Base-by-base conservation (phyloP, 2,329 filamentous ascomycete genomes). In the Arthroderma sp. region DNA sequence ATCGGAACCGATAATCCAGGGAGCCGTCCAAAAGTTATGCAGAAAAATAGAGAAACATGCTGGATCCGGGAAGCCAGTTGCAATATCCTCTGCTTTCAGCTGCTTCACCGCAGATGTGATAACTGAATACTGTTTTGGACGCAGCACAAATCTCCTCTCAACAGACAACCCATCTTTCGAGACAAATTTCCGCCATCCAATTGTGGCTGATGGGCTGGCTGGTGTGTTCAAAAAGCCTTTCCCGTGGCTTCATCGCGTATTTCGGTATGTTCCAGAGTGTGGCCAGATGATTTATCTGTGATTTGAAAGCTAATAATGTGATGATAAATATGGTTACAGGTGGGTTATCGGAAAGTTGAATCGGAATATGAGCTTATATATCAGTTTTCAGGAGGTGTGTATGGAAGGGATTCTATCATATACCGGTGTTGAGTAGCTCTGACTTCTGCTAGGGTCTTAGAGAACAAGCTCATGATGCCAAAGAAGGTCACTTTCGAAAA, bases 91-190 rank as follows among this genome's bases (percentile, higher is more conserved):
- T 6, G 49, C 44, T 7, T 51, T 39, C 33, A 45, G 38, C n/a
- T 47, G 44, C 38, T 38, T 51, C 4, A 65, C 66, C 0, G 66
- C 66, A 30, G 68, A 71, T 29, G 62, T 70, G 36, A 66, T 71
- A 48, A 67, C 65, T 48, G 59, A 68, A 45, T 70, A 69, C 47
- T 54, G 40, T 51, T 32, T 55, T 59, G 52, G 55, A 52, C 34
- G 6, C 30, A 10, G 51, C 29, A 40, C 38, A 9, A 38, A 53
- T 1, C 59, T 54, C 36, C 48, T 58, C 39, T 61, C 58, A 49
- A 52, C 60, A 6, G 57, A 60, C 29, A 52, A 53, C 5, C 53
- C 58, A 1, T 54, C 58, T 22, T 61, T 62, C 55, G 58, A 51
- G 50, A 15, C 49, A 50, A 32, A 58, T 54, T 6, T 46, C 6